Conservation (phyloP, 176 grass and related monocot genomes). For the Secale cereale region DNA sequence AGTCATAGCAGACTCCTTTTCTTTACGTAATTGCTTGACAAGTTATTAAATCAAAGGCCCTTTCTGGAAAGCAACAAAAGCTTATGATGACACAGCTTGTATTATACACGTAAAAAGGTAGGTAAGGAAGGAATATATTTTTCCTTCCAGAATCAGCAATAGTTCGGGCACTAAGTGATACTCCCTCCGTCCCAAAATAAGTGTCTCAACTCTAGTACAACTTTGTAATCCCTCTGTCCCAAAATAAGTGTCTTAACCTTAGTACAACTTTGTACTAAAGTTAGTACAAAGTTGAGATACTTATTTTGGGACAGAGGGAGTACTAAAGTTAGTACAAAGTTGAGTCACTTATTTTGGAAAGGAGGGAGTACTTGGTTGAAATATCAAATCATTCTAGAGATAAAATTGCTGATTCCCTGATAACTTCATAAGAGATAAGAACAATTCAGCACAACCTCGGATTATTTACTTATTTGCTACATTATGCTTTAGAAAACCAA, state of each 20-base stretch:
- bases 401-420: neutral
- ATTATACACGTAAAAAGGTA: neutral
- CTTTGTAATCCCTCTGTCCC: too few relatives aligned
- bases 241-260: too few relatives aligned
- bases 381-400: neutral
- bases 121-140: neutral
- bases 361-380: neutral
- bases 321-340: too few relatives aligned
- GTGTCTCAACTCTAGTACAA: too few relatives aligned
- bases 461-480: neutral
- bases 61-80: neutral
- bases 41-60: neutral
- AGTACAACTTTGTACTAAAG: too few relatives aligned
- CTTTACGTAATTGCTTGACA: conserved; percentile 20
- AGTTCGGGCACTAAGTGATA: neutral
- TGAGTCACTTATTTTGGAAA: too few relatives aligned
- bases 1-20: conserved; percentile 13
- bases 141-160: neutral
- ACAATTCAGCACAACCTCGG: neutral
- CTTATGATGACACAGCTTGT: neutral
- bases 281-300: too few relatives aligned
- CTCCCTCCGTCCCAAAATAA: too few relatives aligned
- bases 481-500: neutral
- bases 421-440: conserved; percentile 3
- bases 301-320: too few relatives aligned